Evolutionary conservation across 2,329 filamentous ascomycete species (phyloP).

Genomic region (Xylaria sp.): DNA sequence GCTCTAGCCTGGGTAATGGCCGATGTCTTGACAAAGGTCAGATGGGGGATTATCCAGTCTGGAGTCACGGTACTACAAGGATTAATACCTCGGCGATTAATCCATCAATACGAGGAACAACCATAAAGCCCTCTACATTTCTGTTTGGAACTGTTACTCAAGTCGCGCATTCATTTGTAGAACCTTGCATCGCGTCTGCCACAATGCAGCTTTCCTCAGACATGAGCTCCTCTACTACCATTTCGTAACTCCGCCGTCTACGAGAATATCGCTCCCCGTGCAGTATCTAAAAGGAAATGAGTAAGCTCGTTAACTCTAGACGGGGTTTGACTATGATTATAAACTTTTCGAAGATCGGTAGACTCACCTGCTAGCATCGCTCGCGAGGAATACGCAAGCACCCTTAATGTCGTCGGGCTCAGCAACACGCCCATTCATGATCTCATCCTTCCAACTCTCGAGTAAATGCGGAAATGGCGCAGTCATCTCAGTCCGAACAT

Average conservation of each 20-base stretch:
- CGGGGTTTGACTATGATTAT: not conserved
- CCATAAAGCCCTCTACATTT: not conserved
- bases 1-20: constrained; percentile 67
- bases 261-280: constrained; percentile 58
- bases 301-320: not conserved
- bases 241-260: constrained; percentile 57
- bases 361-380: constrained; percentile 58
- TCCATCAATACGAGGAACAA: constrained; percentile 39
- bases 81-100: constrained; percentile 42
- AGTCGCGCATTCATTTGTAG: not conserved
- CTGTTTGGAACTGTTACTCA: not conserved
- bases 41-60: constrained; percentile 72
- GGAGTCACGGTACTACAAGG: constrained; percentile 65
- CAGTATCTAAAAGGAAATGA: constrained; percentile 47
- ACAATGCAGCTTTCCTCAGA: no score
- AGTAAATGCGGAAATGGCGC: constrained; percentile 58
- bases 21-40: constrained; percentile 63
- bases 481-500: constrained; percentile 52
- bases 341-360: not conserved
- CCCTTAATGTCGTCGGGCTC: constrained; percentile 63
- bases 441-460: constrained; percentile 61
- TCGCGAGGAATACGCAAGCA: constrained; percentile 60
- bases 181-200: no score
- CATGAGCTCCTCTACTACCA: constrained; percentile 47
- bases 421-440: constrained; percentile 60